phyloP scores from a whole-genome alignment of 352 stramenopile species.

The Globisporangium viniferum region DNA sequence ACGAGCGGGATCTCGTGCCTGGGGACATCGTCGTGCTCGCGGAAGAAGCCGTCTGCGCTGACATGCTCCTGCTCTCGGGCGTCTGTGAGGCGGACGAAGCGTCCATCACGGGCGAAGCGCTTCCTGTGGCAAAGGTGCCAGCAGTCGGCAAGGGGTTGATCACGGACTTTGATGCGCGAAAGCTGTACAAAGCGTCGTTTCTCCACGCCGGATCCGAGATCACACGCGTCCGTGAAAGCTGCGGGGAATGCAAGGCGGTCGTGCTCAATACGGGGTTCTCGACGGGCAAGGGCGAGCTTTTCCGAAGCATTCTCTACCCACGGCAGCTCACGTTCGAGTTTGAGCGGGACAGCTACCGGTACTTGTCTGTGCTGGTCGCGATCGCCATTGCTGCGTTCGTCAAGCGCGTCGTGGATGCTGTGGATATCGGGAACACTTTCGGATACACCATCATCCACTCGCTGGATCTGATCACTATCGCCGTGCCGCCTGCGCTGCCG shows the following conservation, averaged over 20 bases:
- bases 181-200: constrained; percentile 40
- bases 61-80: constrained; percentile 54
- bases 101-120: constrained; percentile 70
- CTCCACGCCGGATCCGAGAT: constrained; percentile 47
- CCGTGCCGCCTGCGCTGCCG: constrained; percentile 47
- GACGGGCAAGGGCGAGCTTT: constrained; percentile 64
- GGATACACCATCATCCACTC: constrained; percentile 19
- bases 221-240: constrained; percentile 15
- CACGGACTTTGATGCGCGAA: constrained; percentile 27
- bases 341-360: constrained; percentile 61
- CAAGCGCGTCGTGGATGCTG: constrained; percentile 37
- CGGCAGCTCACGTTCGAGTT: constrained; percentile 52
- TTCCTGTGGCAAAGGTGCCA: constrained; percentile 62
- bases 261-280: constrained; percentile 57
- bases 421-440: constrained; percentile 19
- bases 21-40: constrained; percentile 68
- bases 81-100: constrained; percentile 68
- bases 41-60: constrained; percentile 49
- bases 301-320: constrained; percentile 62
- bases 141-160: constrained; percentile 16
- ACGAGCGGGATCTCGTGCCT: constrained; percentile 56
- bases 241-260: constrained; percentile 31
- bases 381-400: constrained; percentile 14
- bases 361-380: constrained; percentile 34
- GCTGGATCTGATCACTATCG: constrained; percentile 55